Evolutionary conservation across 2,329 filamentous ascomycete species (phyloP), one percentile per base, ranked within the genome.

Genomic region (Ascochyta koolunga): DNA sequence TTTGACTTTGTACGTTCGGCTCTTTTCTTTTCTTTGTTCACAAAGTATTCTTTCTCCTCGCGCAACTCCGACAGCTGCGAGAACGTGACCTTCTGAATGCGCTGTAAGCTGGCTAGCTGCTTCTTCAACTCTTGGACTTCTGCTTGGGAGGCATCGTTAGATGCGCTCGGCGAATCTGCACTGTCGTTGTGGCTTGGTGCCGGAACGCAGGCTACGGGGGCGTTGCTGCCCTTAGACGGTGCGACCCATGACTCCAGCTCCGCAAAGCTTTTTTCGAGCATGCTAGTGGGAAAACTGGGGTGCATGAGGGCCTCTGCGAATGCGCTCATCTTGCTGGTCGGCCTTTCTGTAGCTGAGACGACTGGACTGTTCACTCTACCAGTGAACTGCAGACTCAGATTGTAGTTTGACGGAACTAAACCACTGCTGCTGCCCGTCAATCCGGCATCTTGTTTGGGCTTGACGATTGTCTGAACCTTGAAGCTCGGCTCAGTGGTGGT

Each of bases 401-500:
- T 82, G 69, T 93, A 91, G 58, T 82, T 83, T 33, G 83, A 80
- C 56, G 79, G 79, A 8, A 81, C 72, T 18, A 69, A 58, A 9
- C 75, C 76, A 52, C 57, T 68, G 24, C 60, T 61, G 50, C 65
- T 65, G 10, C 58, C 64, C 11, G 63, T 62, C 46, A 74, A 61
- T 29, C 76, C 75, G n/a, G 84, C 82, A 43, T 82, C 86, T 56
- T 89, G 82, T 58, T 86, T 87, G n/a, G 93, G 93, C 78, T 96
- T 97, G 56, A 93, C 82, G 21, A 97, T 82, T 1, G 82, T 83
- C 45, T 80, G 77, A 19, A 83, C 75, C 15, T 83, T 79, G 61
- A 84, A 81, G 2, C 82, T 68, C 65, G 64, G 59, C 53, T 67
- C 62, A 16, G 44, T 51, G 56, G 66, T 35, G 62, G 69, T 60